Evolutionary conservation across 495 filamentous ascomycete genomes (phyloP), one percentile per base, ranked within the genome.

Genomic region (Corynascus novoguineensis): DNA sequence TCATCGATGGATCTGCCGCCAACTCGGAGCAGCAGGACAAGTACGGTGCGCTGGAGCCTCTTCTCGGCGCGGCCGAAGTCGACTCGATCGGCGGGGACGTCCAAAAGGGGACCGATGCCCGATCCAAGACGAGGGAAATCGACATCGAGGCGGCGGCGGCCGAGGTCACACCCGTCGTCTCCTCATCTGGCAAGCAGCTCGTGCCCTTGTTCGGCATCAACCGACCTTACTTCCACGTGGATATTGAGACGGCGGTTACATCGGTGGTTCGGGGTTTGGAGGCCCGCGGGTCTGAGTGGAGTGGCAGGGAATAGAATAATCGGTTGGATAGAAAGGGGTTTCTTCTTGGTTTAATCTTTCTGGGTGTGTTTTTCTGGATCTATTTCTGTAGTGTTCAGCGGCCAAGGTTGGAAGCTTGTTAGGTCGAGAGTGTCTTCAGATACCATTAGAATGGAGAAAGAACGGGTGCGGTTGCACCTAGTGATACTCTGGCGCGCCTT

Each of bases 201-300:
- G 68, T 69, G 28, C 69, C 71, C 5, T 29, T 78, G 8, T 69
- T 75, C 42, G 76, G 77, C 6, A 66, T 78, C 44, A 79, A 81
- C 55, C 67, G 78, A 48, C 79, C 78, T 7, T 79, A 73, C 64
- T 80, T 81, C 65, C 79, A 81, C 45, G 58, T 78, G 7, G 78
- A 82, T 61, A 37, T 97, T 12, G 90, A 88, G n/a, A 88, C 86
- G 64, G 93, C 93, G 27, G 68, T 97, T 40, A 62, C 60, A 42
- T 60, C 55, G 21, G 45, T 46, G 28, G 25, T 62, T 19, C 46
- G 50, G 40, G 65, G 50, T 25, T 12, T 62, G 49, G 53, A 63
- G 19, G 46, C 54, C 28, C 14, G 53, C 0, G 58, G 38, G 14
- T 31, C 44, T n/a, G 58, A 55, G 22, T 60, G 11, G 45, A 45